Conservation (phyloP, 2,329 filamentous ascomycete genomes). For the Boeremia lycopersici region DNA sequence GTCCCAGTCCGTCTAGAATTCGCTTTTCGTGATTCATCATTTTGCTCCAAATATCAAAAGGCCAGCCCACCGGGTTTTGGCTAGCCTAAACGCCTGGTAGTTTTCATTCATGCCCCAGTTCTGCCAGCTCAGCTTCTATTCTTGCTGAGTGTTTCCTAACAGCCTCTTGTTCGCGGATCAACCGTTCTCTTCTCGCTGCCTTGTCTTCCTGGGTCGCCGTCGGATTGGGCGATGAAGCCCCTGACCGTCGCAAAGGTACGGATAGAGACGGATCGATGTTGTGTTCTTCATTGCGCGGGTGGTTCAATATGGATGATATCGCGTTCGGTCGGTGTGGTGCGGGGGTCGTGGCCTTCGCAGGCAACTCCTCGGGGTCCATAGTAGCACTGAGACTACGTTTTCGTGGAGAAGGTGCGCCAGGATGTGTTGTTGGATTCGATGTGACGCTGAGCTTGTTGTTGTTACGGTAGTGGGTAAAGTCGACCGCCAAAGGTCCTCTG, state of each 20-base stretch:
- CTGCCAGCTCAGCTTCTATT: conserved; percentile 40
- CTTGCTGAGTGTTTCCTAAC: conserved; percentile 40
- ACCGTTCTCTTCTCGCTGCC: conserved; percentile 34
- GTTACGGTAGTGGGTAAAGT: conserved; percentile 44
- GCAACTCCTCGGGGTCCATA: conserved; percentile 36
- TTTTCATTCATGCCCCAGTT: conserved; percentile 37
- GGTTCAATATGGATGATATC: conserved; percentile 45
- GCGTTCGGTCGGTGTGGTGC: conserved; percentile 41
- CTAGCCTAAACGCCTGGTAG: conserved; percentile 4
- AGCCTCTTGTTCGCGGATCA: conserved; percentile 38
- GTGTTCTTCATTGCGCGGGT: conserved; percentile 28
- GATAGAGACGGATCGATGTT: conserved; percentile 45
- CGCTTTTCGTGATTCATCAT: conserved; percentile 16
- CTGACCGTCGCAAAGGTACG: conserved; percentile 23
- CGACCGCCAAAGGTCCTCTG: conserved; percentile 42
- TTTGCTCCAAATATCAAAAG: conserved; percentile 1
- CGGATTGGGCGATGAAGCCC: conserved; percentile 27
- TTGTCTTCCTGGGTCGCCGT: conserved; percentile 37
- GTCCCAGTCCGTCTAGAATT: conserved; percentile 1
- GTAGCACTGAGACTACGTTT: conserved; percentile 47
- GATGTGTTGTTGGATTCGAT: conserved; percentile 23
- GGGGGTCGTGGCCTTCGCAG: conserved; percentile 24
- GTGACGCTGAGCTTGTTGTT: conserved; percentile 20
- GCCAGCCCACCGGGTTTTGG: conserved; percentile 1
- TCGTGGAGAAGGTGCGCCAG: conserved; percentile 34